Percentiles rank a stretch among this genome's conserved stretches.
Conservation (phyloP, 306 rosid genomes). For the Castanopsis chinensis region DNA sequence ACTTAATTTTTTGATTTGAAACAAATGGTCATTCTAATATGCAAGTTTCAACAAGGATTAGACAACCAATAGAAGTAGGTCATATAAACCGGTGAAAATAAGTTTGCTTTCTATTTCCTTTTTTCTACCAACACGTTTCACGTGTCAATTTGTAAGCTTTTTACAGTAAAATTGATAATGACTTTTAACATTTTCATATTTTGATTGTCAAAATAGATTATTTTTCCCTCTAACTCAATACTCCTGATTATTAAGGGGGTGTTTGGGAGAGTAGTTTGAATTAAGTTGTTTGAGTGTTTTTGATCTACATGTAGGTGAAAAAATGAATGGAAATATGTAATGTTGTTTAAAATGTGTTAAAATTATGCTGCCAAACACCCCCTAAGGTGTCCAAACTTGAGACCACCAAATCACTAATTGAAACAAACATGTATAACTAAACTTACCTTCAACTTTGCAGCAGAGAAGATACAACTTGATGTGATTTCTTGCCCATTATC, state of each 20-base stretch:
- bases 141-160: no score
- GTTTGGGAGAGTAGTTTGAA: not conserved
- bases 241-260: not conserved
- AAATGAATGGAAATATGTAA: no score
- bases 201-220: not conserved
- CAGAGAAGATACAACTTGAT: conserved; percentile 75
- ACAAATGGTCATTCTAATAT: not conserved
- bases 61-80: no score
- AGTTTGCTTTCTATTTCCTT: not conserved
- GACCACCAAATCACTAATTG: not conserved
- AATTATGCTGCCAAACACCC: no score
- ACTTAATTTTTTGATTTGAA: not conserved
- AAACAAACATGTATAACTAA: conserved; percentile 3
- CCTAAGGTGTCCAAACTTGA: not conserved
- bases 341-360: no score
- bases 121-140: not conserved
- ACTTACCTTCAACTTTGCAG: conserved; percentile 69
- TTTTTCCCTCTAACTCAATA: no score
- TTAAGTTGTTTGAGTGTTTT: no score
- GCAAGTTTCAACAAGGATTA: not conserved
- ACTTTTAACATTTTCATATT: not conserved
- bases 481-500: conserved; percentile 66
- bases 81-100: not conserved
- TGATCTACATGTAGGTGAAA: no score
- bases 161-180: no score